Evolutionary conservation across 1,284 basidiomycete species (phyloP).

Genomic region (Stereum hirsutum): DNA sequence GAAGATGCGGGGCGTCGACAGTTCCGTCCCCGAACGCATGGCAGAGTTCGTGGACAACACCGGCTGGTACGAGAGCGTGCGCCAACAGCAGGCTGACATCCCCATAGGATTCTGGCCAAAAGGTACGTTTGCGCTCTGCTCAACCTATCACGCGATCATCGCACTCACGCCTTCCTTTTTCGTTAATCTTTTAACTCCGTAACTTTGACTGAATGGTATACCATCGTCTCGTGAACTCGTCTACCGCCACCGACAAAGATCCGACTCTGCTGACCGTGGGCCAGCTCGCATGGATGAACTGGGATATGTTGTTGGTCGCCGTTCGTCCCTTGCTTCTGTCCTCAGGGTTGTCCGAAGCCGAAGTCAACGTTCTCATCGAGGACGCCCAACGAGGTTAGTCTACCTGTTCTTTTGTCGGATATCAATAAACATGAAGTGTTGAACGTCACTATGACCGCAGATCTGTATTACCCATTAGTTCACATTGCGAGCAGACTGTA

Average conservation of each 20-base stretch:
- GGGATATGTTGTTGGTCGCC: slow-evolving; percentile 53
- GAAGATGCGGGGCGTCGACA: slow-evolving; percentile 39
- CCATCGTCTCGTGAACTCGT: background rate
- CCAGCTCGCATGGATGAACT: slow-evolving; percentile 62
- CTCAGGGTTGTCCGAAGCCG: slow-evolving; percentile 38
- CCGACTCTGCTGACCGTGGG: slow-evolving; percentile 43
- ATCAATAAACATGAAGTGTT: too few species aligned
- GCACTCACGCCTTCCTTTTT: background rate
- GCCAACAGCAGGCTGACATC: slow-evolving; percentile 14
- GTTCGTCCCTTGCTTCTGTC: slow-evolving; percentile 48
- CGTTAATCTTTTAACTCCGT: too few species aligned
- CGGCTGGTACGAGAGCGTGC: slow-evolving; percentile 11
- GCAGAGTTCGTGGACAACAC: slow-evolving; percentile 18
- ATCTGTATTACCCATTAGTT: slow-evolving; percentile 52
- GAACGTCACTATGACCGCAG: too few species aligned
- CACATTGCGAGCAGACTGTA: slow-evolving; percentile 42
- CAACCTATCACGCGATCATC: slow-evolving; percentile 30
- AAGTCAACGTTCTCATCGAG: slow-evolving; percentile 42
- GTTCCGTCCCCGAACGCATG: slow-evolving; percentile 44
- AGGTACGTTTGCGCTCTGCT: slow-evolving; percentile 24
- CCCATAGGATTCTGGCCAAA: slow-evolving; percentile 16
- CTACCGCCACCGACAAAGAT: slow-evolving; percentile 13
- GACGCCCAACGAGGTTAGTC: slow-evolving; percentile 52
- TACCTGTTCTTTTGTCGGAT: too few species aligned
- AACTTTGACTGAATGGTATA: too few species aligned